Base-by-base conservation (phyloP, 306 rosid species). In the Cicer bijugum region DNA sequence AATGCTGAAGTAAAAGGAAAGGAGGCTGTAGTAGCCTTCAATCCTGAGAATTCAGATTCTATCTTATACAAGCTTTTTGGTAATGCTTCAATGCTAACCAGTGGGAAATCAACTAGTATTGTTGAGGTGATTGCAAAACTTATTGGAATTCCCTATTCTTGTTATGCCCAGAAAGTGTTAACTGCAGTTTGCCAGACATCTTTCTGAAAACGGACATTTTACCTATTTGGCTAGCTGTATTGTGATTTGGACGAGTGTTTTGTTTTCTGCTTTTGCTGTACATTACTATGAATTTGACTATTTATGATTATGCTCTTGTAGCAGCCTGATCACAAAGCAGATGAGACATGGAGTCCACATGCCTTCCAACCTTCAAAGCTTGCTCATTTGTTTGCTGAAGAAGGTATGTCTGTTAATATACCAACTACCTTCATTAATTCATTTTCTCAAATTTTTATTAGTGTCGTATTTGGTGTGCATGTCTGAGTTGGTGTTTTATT, bases 331-430 rank as follows among this genome's bases (percentile, higher is more conserved):
- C 66, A 39, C 45, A 81, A 81, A 86, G 90, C 46, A 69, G 92
- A 86, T 20, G 93, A 86, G 69, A 66, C 86, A 51, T 78, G 77
- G 85, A 82, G 85, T 79, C 85, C 90, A 53, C 87, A 84, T 60
- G 77, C 81, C 55, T 68, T 74, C 60, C 90, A 91, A 23, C 86
- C 97, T 78, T 95, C 99, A 35, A 95, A 87, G 81, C 92, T 95
- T 80, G 97, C 97, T 75, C 91, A 59, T 64, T 95, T 90, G 97
- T 95, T 95, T 83, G 71, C 81, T 65, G 93, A 95, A 85, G 96
- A 91, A 84, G 99, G 99, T 95, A 28, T 52, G 53, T 28, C 35
- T 28, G 35, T 28, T 28, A 28, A 28, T 3, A 28, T 28, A 28
- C 5, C 35, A 28, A 28, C 5, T 28, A 28, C 35, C 35, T 28